Percentiles rank a stretch among this genome's conserved stretches.
These are phyloP conservation scores for Ogataea henricii DNA, from an alignment of 805 yeast genomes.

Conservation along the genomic window DNA sequence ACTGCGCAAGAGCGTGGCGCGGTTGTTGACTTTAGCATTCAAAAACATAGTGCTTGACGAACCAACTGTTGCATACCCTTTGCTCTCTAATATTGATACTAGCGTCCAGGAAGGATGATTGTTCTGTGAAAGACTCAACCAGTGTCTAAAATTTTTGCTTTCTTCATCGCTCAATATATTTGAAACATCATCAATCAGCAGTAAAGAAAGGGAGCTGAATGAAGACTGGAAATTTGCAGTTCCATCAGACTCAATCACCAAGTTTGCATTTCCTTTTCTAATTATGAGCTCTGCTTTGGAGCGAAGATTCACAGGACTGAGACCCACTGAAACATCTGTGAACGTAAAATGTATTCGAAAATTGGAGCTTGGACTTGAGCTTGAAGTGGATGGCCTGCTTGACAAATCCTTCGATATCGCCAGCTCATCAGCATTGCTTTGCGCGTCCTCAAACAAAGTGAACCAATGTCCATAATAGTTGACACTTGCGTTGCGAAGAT, in stretches of 20 bases:
- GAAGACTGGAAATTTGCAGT: slow-evolving; percentile 33
- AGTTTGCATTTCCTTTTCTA: slow-evolving; percentile 55
- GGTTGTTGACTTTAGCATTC: slow-evolving; percentile 27
- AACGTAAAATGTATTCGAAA: slow-evolving; percentile 35
- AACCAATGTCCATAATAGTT: slow-evolving; percentile 68
- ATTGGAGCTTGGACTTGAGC: slow-evolving; percentile 6
- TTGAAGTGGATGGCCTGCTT: background rate
- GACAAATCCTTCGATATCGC: background rate
- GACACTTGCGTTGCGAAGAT: slow-evolving; percentile 48
- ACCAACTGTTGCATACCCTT: slow-evolving; percentile 60
- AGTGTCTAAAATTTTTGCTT: slow-evolving; percentile 24
- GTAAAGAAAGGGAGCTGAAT: slow-evolving; percentile 49
- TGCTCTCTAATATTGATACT: slow-evolving; percentile 39
- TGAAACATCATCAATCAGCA: slow-evolving; percentile 64
- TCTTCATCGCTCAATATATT: slow-evolving; percentile 38
- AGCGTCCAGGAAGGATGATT: slow-evolving; percentile 41
- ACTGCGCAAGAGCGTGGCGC: slow-evolving; percentile 14
- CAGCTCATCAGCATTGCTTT: background rate
- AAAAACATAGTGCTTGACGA: slow-evolving; percentile 41
- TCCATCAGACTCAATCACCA: slow-evolving; percentile 37
- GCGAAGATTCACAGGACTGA: slow-evolving; percentile 60
- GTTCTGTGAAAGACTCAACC: slow-evolving; percentile 24
- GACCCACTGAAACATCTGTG: slow-evolving; percentile 58
- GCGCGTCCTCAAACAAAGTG: slow-evolving; percentile 38
- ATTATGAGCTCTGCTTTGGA: slow-evolving; percentile 57